Conservation (phyloP, 164 flowering plant genomes). For the Sextonia rubra region DNA sequence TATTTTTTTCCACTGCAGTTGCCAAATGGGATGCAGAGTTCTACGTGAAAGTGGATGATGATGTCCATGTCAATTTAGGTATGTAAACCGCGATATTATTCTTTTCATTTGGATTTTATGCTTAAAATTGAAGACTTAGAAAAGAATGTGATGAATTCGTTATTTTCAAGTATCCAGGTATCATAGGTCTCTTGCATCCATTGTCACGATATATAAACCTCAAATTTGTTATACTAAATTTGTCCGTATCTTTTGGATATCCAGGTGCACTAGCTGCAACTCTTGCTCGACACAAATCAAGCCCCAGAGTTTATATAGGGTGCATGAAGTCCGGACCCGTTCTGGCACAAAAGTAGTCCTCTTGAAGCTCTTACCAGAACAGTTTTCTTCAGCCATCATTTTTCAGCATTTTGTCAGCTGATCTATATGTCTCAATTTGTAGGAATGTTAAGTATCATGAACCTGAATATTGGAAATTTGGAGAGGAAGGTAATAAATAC, state of each 20-base stretch:
- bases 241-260: conserved; percentile 2
- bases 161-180: background rate
- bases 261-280: conserved; percentile 74
- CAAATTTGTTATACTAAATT: background rate
- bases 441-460: conserved; percentile 84
- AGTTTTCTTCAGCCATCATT: background rate
- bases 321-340: conserved; percentile 98
- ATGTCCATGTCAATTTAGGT: conserved; percentile 94
- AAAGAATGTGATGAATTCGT: background rate
- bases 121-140: background rate
- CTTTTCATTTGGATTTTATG: background rate
- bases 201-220: background rate
- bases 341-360: conserved; percentile 66
- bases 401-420: background rate
- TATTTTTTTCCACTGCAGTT: conserved; percentile 79
- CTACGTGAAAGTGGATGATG: conserved; percentile 92
- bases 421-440: conserved; percentile 1
- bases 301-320: conserved; percentile 83
- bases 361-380: background rate
- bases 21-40: conserved; percentile 93
- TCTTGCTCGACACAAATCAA: conserved; percentile 71
- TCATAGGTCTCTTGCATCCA: background rate
- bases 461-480: conserved; percentile 88
- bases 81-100: background rate
- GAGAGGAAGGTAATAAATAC: conserved; percentile 83